These are phyloP conservation scores for Haplosporangium gracile DNA, from an alignment of 192 early-diverging fungal species.

Conservation along the genomic window DNA sequence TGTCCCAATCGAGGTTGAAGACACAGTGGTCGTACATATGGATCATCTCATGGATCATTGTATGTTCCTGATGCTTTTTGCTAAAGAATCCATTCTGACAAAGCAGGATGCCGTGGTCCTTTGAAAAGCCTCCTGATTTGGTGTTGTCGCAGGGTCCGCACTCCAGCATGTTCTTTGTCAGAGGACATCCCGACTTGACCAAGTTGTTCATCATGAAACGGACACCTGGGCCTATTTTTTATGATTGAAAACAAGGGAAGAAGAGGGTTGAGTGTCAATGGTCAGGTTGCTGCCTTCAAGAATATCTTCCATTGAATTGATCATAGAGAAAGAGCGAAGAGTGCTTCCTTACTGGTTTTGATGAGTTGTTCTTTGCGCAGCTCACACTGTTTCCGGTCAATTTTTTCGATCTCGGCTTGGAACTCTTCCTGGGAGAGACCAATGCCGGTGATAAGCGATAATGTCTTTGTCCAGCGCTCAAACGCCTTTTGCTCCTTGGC, in stretches of 20 bases:
- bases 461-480: constrained; percentile 70
- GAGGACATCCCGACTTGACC: constrained; percentile 72
- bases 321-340: neutral
- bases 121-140: constrained; percentile 90
- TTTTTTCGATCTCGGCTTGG: constrained; percentile 62
- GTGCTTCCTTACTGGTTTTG: constrained; percentile 65
- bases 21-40: constrained; percentile 85
- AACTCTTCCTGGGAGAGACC: constrained; percentile 69
- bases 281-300: neutral
- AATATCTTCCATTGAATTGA: neutral
- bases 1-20: constrained; percentile 81
- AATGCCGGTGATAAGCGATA: constrained; percentile 71
- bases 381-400: constrained; percentile 78
- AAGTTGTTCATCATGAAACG: constrained; percentile 89
- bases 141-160: constrained; percentile 88
- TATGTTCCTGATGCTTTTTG: constrained; percentile 90
- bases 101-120: constrained; percentile 82
- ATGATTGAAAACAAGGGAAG: neutral
- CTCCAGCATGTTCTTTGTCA: constrained; percentile 72
- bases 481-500: constrained; percentile 70
- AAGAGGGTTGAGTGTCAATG: neutral
- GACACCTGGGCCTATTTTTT: constrained; percentile 78
- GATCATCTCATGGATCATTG: constrained; percentile 94
- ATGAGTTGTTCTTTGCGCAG: constrained; percentile 83
- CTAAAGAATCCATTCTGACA: constrained; percentile 87